A percentile compares a stretch with the other conserved stretches of the same genome.
phyloP scores from a whole-genome alignment of 352 stramenopile genomes.

The Stramenopiles sp. region DNA sequence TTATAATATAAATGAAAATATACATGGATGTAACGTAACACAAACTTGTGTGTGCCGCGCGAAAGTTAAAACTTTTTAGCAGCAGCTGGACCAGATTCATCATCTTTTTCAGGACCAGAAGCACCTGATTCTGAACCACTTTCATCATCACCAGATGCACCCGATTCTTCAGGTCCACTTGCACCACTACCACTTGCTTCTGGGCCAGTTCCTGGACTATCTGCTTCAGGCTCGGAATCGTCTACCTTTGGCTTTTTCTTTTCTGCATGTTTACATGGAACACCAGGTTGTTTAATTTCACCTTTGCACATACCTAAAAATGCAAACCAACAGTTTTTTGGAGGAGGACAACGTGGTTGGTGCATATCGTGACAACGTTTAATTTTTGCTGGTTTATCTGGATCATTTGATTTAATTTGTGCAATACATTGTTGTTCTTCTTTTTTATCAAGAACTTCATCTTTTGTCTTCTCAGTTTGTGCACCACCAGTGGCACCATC shows the following conservation, averaged over 20 bases:
- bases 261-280: neutral
- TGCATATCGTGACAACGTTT: neutral
- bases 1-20: too few species aligned
- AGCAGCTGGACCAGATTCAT: neutral
- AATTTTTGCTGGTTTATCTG: neutral
- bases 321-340: neutral
- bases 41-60: too few species aligned
- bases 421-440: neutral
- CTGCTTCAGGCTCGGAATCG: neutral
- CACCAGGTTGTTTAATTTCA: neutral
- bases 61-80: neutral
- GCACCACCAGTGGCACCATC: neutral
- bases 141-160: neutral
- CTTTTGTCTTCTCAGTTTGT: neutral
- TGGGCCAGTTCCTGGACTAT: neutral
- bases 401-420: neutral
- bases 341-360: neutral
- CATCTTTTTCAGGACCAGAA: neutral
- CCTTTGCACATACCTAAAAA: neutral
- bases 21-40: too few species aligned
- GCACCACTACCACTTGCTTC: neutral
- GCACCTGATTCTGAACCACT: neutral
- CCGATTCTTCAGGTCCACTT: neutral
- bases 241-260: neutral
- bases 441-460: neutral